phyloP scores from a whole-genome alignment of 1,284 basidiomycete species.

The Volvariella surrecta region DNA sequence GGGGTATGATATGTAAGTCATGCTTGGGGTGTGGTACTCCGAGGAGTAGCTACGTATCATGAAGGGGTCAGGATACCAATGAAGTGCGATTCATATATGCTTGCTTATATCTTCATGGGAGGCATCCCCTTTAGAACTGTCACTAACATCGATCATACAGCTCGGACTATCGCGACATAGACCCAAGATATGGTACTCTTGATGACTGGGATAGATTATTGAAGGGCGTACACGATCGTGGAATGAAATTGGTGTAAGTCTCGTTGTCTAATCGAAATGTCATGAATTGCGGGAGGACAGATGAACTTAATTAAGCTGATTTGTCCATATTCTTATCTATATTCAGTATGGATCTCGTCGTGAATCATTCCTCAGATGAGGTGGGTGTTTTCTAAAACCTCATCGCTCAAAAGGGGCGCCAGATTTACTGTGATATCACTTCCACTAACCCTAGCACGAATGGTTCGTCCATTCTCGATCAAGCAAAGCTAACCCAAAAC shows the following conservation, averaged over 20 bases:
- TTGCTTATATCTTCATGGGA: too few species aligned
- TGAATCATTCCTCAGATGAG: slow-evolving; percentile 76
- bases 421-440: not conserved
- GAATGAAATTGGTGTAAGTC: slow-evolving; percentile 63
- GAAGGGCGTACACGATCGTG: slow-evolving; percentile 48
- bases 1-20: slow-evolving; percentile 60
- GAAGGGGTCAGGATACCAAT: too few species aligned
- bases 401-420: not conserved
- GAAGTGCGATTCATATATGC: too few species aligned
- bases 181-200: slow-evolving; percentile 68
- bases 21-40: not conserved
- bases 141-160: slow-evolving; percentile 19
- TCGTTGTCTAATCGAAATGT: too few species aligned
- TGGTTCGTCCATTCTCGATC: slow-evolving; percentile 69
- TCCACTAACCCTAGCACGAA: too few species aligned
- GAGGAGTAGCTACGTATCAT: too few species aligned
- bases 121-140: too few species aligned
- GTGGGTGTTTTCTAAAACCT: slow-evolving; percentile 18
- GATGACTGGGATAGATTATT: slow-evolving; percentile 64
- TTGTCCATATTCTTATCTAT: too few species aligned
- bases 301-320: not conserved
- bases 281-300: too few species aligned
- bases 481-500: slow-evolving; percentile 49
- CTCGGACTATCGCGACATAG: slow-evolving; percentile 65
- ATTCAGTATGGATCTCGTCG: slow-evolving; percentile 76